These are phyloP conservation scores for Neltuma alba DNA, from an alignment of 306 rosid species.

Conservation along the genomic window DNA sequence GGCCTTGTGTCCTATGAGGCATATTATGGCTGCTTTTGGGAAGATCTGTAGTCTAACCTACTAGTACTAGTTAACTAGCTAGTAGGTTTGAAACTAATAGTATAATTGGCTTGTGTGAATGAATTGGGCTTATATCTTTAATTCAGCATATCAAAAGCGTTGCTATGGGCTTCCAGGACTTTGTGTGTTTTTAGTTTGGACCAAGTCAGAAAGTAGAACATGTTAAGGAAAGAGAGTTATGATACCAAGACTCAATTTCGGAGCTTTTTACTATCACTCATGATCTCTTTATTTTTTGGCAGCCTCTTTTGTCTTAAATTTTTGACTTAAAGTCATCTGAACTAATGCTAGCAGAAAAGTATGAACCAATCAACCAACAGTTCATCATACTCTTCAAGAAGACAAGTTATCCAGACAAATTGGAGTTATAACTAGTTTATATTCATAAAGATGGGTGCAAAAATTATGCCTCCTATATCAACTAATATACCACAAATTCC, in stretches of 20 bases:
- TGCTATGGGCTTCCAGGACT: background rate
- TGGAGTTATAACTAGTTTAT: constrained; percentile 1
- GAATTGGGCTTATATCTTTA: background rate
- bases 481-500: constrained; percentile 31
- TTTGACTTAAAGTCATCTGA: background rate
- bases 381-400: background rate
- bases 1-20: constrained; percentile 36
- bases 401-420: background rate
- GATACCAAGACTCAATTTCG: background rate
- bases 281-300: background rate
- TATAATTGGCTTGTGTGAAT: background rate
- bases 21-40: constrained; percentile 53
- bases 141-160: constrained; percentile 15
- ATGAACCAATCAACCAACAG: background rate
- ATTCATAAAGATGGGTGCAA: constrained; percentile 31
- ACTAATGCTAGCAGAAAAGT: background rate
- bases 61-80: constrained; percentile 15
- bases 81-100: background rate
- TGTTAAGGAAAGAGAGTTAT: background rate
- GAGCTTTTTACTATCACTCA: background rate
- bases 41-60: constrained; percentile 24
- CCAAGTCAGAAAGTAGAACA: background rate
- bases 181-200: background rate
- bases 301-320: background rate
- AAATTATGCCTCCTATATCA: constrained; percentile 24